Conservation (phyloP, 1,284 basidiomycete species). For the Salmacisia buchloeana region DNA sequence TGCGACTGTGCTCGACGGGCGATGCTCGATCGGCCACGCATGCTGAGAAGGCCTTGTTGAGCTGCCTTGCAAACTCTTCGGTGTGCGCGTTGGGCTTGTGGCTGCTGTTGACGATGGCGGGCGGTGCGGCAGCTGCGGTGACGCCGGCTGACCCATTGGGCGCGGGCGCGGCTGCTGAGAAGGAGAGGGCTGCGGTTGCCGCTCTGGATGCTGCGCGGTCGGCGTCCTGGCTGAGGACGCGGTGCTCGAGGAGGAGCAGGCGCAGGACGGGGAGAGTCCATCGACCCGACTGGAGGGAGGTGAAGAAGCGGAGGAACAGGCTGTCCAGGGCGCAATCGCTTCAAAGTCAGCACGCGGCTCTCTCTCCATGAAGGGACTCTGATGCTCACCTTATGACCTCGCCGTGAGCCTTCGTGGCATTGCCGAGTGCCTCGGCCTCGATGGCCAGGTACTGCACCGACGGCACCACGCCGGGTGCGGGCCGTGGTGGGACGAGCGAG, state of each 20-base stretch:
- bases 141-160: neutral
- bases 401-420: neutral
- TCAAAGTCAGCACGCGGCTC: neutral
- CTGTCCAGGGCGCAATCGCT: slow-evolving; percentile 10
- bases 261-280: slow-evolving; percentile 40
- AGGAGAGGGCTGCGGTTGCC: neutral
- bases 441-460: neutral
- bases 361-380: neutral
- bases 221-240: slow-evolving; percentile 32
- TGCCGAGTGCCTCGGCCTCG: slow-evolving; percentile 5
- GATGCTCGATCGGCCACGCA: slow-evolving; percentile 74
- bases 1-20: slow-evolving; percentile 67
- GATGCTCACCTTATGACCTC: neutral
- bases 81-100: slow-evolving; percentile 56
- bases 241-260: slow-evolving; percentile 34
- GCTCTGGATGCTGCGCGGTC: slow-evolving; percentile 16
- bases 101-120: neutral
- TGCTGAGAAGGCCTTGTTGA: slow-evolving; percentile 84
- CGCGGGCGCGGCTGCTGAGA: slow-evolving; percentile 12
- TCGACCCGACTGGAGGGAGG: slow-evolving; percentile 29
- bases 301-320: slow-evolving; percentile 35
- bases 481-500: neutral
- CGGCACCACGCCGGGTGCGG: neutral
- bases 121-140: neutral
- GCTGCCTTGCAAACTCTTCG: slow-evolving; percentile 83